These are phyloP conservation scores for Marasmius tenuissimus DNA, from an alignment of 1,284 basidiomycete genomes.

Conservation along the genomic window DNA sequence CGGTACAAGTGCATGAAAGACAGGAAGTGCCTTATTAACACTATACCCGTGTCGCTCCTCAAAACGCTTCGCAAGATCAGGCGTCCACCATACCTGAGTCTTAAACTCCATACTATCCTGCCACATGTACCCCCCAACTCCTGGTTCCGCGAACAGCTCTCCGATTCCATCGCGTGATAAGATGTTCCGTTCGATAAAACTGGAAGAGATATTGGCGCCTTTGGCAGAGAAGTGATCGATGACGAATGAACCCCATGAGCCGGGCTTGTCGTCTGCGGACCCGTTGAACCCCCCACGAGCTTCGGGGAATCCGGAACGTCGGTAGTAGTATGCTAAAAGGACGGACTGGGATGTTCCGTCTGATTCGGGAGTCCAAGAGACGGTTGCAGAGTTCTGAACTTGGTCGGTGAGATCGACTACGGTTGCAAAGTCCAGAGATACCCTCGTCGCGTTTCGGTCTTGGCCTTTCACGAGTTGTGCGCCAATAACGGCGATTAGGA, in stretches of 20 bases:
- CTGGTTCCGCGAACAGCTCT: constrained; percentile 11
- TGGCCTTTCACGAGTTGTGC: constrained; percentile 14
- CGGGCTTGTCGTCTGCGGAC: constrained; percentile 10
- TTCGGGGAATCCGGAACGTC: constrained; percentile 17
- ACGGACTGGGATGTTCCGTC: constrained; percentile 11
- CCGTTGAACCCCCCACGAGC: constrained; percentile 16
- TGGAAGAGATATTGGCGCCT: constrained; percentile 16
- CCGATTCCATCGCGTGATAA: constrained; percentile 13
- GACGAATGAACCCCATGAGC: constrained; percentile 18
- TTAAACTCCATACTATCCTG: constrained; percentile 20
- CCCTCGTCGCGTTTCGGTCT: constrained; percentile 3
- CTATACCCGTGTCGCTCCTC: constrained; percentile 18
- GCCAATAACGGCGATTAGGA: constrained; percentile 15
- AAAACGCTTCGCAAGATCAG: constrained; percentile 14
- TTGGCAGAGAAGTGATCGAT: constrained; percentile 18
- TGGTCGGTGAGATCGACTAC: constrained; percentile 17
- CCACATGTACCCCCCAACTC: constrained; percentile 20
- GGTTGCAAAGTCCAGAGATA: constrained; percentile 17
- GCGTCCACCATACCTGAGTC: constrained; percentile 18
- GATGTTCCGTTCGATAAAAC: constrained; percentile 16
- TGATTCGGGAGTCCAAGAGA: constrained; percentile 10
- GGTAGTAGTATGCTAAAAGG: constrained; percentile 17
- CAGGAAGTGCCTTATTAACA: constrained; percentile 14
- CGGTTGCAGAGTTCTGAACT: neutral
- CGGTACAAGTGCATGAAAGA: neutral